Evolutionary conservation across 495 filamentous ascomycete genomes (phyloP).

Genomic region (Apodospora peruviana): DNA sequence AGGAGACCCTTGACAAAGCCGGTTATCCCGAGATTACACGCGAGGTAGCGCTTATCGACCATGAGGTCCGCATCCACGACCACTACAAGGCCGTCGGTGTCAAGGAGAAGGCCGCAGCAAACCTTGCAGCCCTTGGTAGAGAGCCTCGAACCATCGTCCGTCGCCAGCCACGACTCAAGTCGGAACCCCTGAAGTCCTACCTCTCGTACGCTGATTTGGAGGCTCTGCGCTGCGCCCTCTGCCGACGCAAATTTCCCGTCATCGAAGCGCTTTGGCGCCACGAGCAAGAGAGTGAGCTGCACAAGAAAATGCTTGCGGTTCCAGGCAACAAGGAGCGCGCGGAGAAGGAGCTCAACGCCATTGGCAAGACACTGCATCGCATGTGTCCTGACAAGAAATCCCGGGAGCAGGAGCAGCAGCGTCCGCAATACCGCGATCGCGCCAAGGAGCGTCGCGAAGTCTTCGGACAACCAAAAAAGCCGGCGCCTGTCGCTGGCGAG

Average conservation of each 20-base stretch:
- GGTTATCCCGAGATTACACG: constrained; percentile 16
- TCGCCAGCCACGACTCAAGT: constrained; percentile 20
- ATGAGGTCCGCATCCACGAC: constrained; percentile 23
- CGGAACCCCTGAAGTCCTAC: constrained; percentile 20
- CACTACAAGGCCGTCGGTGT: constrained; percentile 25
- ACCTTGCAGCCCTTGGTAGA: constrained; percentile 23
- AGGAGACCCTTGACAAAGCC: constrained; percentile 14
- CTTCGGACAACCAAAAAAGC: constrained; percentile 59
- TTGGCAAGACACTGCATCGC: constrained; percentile 52
- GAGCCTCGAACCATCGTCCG: constrained; percentile 19
- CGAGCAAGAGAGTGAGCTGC: constrained; percentile 68
- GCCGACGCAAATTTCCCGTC: constrained; percentile 67
- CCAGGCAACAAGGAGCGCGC: constrained; percentile 49
- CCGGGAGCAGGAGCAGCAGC: constrained; percentile 32
- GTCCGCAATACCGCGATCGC: constrained; percentile 69
- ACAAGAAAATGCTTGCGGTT: constrained; percentile 64
- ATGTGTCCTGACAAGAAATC: constrained; percentile 31
- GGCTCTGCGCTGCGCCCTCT: constrained; percentile 71
- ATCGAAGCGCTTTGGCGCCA: constrained; percentile 66
- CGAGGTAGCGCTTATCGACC: constrained; percentile 25
- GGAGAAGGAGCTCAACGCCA: constrained; percentile 49
- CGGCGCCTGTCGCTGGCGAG: constrained; percentile 12
- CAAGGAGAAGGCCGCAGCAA: constrained; percentile 23
- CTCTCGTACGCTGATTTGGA: constrained; percentile 65
- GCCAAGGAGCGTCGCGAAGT: constrained; percentile 75